These are phyloP conservation scores for Scheffersomyces stambukii DNA, from an alignment of 1,139 yeast genomes.

Conservation along the genomic window DNA sequence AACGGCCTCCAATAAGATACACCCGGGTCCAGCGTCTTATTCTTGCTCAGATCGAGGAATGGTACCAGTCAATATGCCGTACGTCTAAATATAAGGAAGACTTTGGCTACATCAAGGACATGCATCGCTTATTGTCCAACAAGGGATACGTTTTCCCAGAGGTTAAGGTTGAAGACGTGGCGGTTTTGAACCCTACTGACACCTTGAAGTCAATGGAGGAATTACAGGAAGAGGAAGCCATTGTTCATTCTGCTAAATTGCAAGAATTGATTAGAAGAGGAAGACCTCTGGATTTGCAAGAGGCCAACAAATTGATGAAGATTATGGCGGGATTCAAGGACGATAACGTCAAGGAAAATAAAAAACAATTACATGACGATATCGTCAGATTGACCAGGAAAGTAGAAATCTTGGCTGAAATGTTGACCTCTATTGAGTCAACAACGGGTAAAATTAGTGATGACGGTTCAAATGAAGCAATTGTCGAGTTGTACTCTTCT, in stretches of 20 bases:
- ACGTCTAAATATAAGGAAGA: conserved; percentile 90
- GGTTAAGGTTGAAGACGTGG: conserved; percentile 83
- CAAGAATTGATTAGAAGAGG: conserved; percentile 96
- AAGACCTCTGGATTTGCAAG: conserved; percentile 90
- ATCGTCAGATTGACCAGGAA: conserved; percentile 80
- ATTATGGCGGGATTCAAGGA: conserved; percentile 97
- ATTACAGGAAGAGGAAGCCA: conserved; percentile 84
- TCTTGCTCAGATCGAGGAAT: conserved; percentile 89
- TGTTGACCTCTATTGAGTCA: conserved; percentile 60
- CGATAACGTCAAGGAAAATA: conserved; percentile 64
- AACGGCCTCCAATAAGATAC: conserved; percentile 85
- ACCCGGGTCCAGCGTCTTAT: conserved; percentile 79
- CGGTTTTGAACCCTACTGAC: conserved; percentile 91
- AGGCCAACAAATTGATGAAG: conserved; percentile 95
- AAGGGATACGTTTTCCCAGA: conserved; percentile 93
- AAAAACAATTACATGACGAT: conserved; percentile 79
- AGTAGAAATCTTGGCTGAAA: conserved; percentile 86
- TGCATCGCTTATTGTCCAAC: conserved; percentile 85
- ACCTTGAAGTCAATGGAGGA: conserved; percentile 86
- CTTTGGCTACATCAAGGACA: conserved; percentile 86
- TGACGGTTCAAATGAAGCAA: conserved; percentile 64
- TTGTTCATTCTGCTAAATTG: conserved; percentile 90
- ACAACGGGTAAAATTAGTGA: conserved; percentile 42
- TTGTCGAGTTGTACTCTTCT: conserved; percentile 72
- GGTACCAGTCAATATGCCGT: conserved; percentile 94